Evolutionary conservation across 306 rosid species (phyloP), one percentile per base, ranked within the genome.

Genomic region (Gynostemma pentaphyllum): DNA sequence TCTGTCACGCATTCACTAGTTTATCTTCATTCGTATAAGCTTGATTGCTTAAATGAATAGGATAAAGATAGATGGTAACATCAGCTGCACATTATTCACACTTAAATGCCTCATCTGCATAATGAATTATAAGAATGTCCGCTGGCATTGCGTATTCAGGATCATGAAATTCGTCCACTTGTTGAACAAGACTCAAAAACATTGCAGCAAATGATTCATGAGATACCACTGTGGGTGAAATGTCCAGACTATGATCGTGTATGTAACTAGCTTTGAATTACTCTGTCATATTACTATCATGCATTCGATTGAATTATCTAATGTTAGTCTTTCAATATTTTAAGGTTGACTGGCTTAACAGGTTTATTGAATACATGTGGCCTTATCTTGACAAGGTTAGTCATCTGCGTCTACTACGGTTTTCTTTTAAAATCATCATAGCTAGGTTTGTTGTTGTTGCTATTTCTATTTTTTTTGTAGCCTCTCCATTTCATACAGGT

Each of bases 161-260:
- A 87, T 72, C 87, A 83, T 18, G 62, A 68, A 75, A 77, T 87
- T 30, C 75, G 76, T 44, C 85, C 87, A n/a, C 49, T 87, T 80
- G 80, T 63, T 0, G 92, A 91, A 16, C 87, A 87, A 71, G 96
- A 91, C 62, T 23, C 89, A 0, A 74, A 60, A 69, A 82, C 77
- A 44, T 42, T 91, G 75, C 87, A 87, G 66, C 78, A 76, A 71
- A 85, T 91, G 84, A 64, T 87, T 16, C 95, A 85, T n/a, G 97
- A 91, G 74, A 91, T 91, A 66, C 97, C 97, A 7, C 78, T 83
- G 36, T 91, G 96, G 97, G 82, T 91, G 61, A 91, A 91, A 75
- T 83, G 79, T 78, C 97, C 97, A 6, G 97, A 91, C 68, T 87
- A 80, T 42, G 96, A 91, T 82, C 81, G 97, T 64, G 97, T 87